Percentiles rank a stretch among this genome's conserved stretches.
These are phyloP conservation scores for Thalia dealbata DNA, from an alignment of 176 grass and related monocot genomes.

Conservation along the genomic window DNA sequence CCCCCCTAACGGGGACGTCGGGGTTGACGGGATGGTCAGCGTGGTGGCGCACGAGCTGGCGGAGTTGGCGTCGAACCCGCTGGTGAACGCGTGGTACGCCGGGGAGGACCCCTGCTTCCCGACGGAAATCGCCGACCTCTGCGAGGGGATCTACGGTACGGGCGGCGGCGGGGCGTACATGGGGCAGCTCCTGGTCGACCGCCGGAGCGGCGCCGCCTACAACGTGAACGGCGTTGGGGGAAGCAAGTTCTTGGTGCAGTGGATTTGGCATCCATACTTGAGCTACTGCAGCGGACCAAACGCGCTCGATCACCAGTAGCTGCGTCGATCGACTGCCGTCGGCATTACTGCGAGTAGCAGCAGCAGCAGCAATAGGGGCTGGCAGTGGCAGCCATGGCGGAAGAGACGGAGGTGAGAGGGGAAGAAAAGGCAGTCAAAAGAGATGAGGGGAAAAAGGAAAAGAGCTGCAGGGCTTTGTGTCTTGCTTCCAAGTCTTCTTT, in stretches of 20 bases:
- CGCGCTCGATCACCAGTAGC: constrained; percentile 58
- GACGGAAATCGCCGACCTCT: constrained; percentile 82
- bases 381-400: too few species aligned
- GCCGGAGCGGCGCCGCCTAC: constrained; percentile 41
- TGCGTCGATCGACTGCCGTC: too few species aligned
- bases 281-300: constrained; percentile 95
- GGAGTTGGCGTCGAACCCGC: constrained; percentile 72
- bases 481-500: too few species aligned
- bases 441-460: too few species aligned
- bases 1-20: constrained; percentile 59
- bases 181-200: constrained; percentile 62
- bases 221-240: constrained; percentile 67
- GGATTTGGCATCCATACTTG: constrained; percentile 82
- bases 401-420: too few species aligned
- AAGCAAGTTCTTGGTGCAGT: constrained; percentile 63
- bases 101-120: constrained; percentile 74
- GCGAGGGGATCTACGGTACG: constrained; percentile 91
- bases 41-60: constrained; percentile 94
- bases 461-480: too few species aligned
- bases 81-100: constrained; percentile 88
- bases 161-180: constrained; percentile 75
- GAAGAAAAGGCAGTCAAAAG: too few species aligned
- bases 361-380: too few species aligned
- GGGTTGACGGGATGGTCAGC: constrained; percentile 86
- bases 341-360: not conserved